Evolutionary conservation across 2,329 filamentous ascomycete genomes (phyloP).

Genomic region (Exserohilum rostratum): DNA sequence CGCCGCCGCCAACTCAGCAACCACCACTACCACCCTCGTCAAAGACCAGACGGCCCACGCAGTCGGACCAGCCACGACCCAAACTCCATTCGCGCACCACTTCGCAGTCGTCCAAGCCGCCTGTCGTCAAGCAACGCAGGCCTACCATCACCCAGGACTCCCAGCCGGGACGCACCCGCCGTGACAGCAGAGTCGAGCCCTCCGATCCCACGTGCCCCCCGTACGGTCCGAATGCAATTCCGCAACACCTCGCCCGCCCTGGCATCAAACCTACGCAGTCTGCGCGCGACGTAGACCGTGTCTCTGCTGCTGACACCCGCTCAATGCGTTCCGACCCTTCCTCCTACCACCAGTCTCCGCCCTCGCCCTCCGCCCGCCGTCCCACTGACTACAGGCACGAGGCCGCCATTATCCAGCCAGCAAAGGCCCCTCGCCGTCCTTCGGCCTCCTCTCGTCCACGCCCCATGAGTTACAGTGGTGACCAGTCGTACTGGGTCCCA

Average conservation of each 20-base stretch:
- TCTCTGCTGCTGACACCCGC: constrained; percentile 24
- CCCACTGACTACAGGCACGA: constrained; percentile 32
- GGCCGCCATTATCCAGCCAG: constrained; percentile 38
- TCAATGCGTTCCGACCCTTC: constrained; percentile 43
- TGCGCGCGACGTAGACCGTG: constrained; percentile 36
- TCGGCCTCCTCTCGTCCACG: constrained; percentile 32
- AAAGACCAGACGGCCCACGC: constrained; percentile 5
- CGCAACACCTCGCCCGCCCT: constrained; percentile 17
- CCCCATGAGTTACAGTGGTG: constrained; percentile 43
- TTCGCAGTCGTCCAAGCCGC: constrained; percentile 32
- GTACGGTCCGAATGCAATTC: constrained; percentile 22
- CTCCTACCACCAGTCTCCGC: constrained; percentile 31
- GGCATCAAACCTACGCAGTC: constrained; percentile 34
- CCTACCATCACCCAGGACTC: constrained; percentile 19
- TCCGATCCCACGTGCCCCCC: constrained; percentile 42
- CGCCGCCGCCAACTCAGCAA: constrained; percentile 6
- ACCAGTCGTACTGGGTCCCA: constrained; percentile 26
- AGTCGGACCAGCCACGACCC: constrained; percentile 30
- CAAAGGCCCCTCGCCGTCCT: constrained; percentile 32
- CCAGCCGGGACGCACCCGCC: constrained; percentile 12
- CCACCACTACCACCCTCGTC: constrained; percentile 12
- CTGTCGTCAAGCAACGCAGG: constrained; percentile 18
- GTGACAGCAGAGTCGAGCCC: constrained; percentile 35
- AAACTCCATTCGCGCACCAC: constrained; percentile 31
- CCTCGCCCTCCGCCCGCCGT: constrained; percentile 33